A percentile compares a stretch with the other conserved stretches of the same genome.
Evolutionary conservation across 345 rosid genomes (phyloP).

Genomic region (Microcos paniculata): DNA sequence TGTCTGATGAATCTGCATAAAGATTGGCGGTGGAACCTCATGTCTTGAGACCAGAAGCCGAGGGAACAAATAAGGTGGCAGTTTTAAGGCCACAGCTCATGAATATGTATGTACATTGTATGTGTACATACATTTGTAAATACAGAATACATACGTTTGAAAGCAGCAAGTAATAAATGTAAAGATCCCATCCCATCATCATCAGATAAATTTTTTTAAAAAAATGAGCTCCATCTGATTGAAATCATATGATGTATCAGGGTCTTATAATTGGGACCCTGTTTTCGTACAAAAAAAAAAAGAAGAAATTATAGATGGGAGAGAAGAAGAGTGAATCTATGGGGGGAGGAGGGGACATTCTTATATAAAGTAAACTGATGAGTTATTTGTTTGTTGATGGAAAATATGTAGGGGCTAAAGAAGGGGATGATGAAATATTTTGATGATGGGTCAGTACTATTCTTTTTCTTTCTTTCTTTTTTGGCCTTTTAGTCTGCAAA

Average conservation of each 20-base stretch:
- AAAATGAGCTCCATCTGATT: background rate
- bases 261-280: background rate
- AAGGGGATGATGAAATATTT: background rate
- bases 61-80: slow-evolving; percentile 13
- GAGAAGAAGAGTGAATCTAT: background rate
- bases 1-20: slow-evolving; percentile 9
- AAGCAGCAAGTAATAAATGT: background rate
- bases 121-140: background rate
- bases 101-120: too few species aligned
- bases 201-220: background rate
- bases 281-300: background rate
- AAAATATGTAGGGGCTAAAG: background rate
- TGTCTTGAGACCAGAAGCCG: slow-evolving; percentile 7
- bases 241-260: background rate
- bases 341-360: background rate
- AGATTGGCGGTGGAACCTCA: slow-evolving; percentile 12
- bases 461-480: background rate
- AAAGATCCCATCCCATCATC: background rate
- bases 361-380: slow-evolving; percentile 9
- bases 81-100: slow-evolving; percentile 7
- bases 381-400: background rate
- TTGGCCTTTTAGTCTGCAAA: background rate
- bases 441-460: background rate
- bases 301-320: background rate
- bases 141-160: background rate